A percentile compares a stretch with the other conserved stretches of the same genome.
phyloP scores from a whole-genome alignment of 1,284 basidiomycete species.

The Lentinus polychrous region DNA sequence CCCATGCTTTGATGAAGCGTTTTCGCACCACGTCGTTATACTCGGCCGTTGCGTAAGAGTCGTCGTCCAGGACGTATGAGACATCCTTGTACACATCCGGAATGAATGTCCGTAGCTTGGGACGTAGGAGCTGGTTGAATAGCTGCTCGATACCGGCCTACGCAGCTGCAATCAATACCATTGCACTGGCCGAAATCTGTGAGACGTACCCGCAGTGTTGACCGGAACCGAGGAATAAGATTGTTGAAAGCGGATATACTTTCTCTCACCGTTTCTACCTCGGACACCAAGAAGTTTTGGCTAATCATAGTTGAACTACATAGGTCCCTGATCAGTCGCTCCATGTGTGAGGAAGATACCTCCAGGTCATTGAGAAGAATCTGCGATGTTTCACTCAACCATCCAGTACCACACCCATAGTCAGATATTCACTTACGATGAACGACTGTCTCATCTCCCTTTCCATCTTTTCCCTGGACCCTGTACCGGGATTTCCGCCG shows the following conservation, averaged over 20 bases:
- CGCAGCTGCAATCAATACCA: constrained; percentile 25
- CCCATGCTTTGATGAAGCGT: constrained; percentile 86
- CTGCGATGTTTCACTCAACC: constrained; percentile 33
- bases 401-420: neutral
- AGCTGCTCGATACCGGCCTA: constrained; percentile 87
- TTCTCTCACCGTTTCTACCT: constrained; percentile 43
- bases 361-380: constrained; percentile 87
- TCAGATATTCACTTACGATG: constrained; percentile 51
- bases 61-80: constrained; percentile 86
- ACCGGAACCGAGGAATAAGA: constrained; percentile 59
- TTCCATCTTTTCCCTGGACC: constrained; percentile 64
- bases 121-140: constrained; percentile 88
- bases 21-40: constrained; percentile 83
- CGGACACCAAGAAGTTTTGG: constrained; percentile 64
- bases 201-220: constrained; percentile 57
- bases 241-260: constrained; percentile 43
- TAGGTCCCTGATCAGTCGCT: constrained; percentile 71
- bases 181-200: constrained; percentile 11
- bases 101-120: constrained; percentile 78
- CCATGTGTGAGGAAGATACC: constrained; percentile 79
- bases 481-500: constrained; percentile 29
- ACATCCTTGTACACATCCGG: constrained; percentile 87
- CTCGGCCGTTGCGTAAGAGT: constrained; percentile 77
- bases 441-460: constrained; percentile 72
- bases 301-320: constrained; percentile 46